These are phyloP conservation scores for Globisporangium paroecandrum DNA, from an alignment of 352 stramenopile genomes.

Conservation along the genomic window DNA sequence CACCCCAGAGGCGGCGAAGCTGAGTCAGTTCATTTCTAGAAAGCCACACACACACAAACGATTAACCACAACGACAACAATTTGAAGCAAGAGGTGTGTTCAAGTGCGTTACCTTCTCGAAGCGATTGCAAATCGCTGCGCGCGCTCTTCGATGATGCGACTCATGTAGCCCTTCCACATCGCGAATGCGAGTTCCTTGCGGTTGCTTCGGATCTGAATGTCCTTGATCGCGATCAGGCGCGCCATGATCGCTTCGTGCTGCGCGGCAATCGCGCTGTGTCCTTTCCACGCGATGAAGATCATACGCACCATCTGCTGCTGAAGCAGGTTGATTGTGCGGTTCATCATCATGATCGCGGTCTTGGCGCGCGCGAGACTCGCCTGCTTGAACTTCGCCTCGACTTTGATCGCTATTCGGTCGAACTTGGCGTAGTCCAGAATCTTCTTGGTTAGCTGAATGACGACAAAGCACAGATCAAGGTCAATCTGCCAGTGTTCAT, in stretches of 20 bases:
- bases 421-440: conserved; percentile 79
- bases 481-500: not conserved
- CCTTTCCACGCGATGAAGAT: conserved; percentile 76
- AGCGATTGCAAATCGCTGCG: conserved; percentile 57
- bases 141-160: conserved; percentile 53
- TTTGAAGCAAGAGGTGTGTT: not conserved
- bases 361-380: conserved; percentile 68
- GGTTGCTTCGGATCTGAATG: conserved; percentile 43
- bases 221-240: conserved; percentile 69
- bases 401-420: conserved; percentile 71
- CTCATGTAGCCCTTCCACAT: conserved; percentile 58
- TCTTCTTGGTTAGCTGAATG: conserved; percentile 54
- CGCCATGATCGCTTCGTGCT: conserved; percentile 52
- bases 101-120: conserved; percentile 28
- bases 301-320: conserved; percentile 70
- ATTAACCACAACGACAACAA: not conserved
- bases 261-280: conserved; percentile 39
- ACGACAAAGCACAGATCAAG: not conserved
- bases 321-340: conserved; percentile 47
- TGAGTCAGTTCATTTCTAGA: conserved; percentile 48
- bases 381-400: conserved; percentile 74
- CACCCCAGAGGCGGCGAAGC: conserved; percentile 37
- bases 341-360: conserved; percentile 84
- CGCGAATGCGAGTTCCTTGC: conserved; percentile 42
- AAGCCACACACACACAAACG: not conserved